Percentiles rank a stretch among this genome's conserved stretches.
These are phyloP conservation scores for Pelargonium hybrid DNA, from an alignment of 441 rosid species.

Conservation along the genomic window DNA sequence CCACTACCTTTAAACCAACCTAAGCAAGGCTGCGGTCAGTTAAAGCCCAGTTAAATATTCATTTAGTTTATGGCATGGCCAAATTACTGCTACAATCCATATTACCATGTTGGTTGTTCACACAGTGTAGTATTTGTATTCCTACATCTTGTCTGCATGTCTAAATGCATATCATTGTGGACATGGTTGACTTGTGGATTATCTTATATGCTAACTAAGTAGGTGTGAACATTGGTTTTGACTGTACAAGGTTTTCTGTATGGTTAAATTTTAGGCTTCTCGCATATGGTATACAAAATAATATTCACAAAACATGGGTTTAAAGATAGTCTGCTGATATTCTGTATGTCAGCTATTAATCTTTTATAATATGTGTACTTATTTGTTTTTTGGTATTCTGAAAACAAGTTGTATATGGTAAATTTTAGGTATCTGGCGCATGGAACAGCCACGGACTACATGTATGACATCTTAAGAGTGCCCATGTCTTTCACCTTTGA, in stretches of 20 bases:
- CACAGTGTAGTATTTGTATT: background rate
- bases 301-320: background rate
- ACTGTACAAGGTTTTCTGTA: no score
- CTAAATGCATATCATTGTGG: background rate
- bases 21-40: no score
- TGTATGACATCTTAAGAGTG: conserved; percentile 65
- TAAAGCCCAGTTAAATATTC: no score
- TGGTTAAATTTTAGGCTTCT: no score
- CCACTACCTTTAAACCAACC: background rate
- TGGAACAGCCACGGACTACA: conserved; percentile 96
- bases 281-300: background rate
- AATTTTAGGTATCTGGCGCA: conserved; percentile 82
- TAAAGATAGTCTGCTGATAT: background rate
- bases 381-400: background rate
- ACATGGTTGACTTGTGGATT: background rate
- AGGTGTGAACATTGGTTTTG: background rate
- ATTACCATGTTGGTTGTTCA: no score
- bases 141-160: background rate
- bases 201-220: background rate
- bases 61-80: no score
- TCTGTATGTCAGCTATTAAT: background rate
- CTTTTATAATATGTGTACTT: background rate
- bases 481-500: conserved; percentile 99
- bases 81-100: background rate
- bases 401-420: background rate